These are phyloP conservation scores for Salix koriyanagi DNA, from an alignment of 345 rosid species.

Conservation along the genomic window DNA sequence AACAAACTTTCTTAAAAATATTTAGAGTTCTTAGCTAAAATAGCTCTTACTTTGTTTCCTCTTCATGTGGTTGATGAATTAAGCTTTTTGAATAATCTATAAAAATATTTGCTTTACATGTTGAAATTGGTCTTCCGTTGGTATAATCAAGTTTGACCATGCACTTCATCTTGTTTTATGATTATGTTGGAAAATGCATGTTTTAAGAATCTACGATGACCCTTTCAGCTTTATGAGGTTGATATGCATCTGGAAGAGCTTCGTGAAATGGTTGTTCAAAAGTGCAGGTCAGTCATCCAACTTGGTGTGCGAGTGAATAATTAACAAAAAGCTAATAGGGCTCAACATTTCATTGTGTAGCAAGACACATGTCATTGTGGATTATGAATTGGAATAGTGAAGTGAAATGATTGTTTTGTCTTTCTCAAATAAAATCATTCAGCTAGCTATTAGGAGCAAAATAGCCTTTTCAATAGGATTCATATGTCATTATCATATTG, in stretches of 20 bases:
- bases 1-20: neutral
- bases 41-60: neutral
- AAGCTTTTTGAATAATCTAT: neutral
- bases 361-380: too few relatives aligned
- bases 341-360: too few relatives aligned
- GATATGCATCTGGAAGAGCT: slow-evolving; percentile 74
- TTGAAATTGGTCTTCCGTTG: neutral
- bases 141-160: neutral
- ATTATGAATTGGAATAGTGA: too few relatives aligned
- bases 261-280: slow-evolving; percentile 58
- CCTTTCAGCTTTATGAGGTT: slow-evolving; percentile 59
- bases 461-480: too few relatives aligned
- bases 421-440: too few relatives aligned
- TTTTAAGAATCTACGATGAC: slow-evolving; percentile 6
- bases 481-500: too few relatives aligned
- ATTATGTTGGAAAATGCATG: neutral
- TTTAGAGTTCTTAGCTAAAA: neutral
- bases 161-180: neutral
- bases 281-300: slow-evolving; percentile 61
- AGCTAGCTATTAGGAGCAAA: too few relatives aligned
- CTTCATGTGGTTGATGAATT: neutral
- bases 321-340: too few relatives aligned
- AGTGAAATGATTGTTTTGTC: too few relatives aligned
- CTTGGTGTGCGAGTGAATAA: neutral
- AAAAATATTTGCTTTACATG: neutral